Evolutionary conservation across 208 protist species (phyloP).

Genomic region (Acanthamoeba healyi): DNA sequence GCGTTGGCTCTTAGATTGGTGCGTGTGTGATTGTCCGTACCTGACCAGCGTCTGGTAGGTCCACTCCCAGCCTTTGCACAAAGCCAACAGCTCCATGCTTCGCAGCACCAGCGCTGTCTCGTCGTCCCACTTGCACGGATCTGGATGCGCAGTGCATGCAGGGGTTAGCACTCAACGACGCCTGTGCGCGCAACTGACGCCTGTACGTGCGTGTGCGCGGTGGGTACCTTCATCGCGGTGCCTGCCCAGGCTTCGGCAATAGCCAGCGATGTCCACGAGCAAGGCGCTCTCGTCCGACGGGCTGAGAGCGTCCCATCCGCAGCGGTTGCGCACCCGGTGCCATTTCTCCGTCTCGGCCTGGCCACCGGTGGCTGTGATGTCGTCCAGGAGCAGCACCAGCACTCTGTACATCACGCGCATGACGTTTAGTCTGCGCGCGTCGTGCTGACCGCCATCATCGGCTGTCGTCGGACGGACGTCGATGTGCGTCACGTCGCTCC

Average conservation of each 20-base stretch:
- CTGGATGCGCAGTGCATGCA: neutral
- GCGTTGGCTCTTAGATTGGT: too few relatives aligned
- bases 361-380: neutral
- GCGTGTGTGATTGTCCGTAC: neutral
- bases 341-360: neutral
- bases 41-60: neutral
- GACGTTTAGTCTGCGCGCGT: neutral
- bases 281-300: neutral
- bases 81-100: neutral
- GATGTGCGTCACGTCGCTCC: neutral
- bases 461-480: too few relatives aligned
- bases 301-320: neutral
- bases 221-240: neutral
- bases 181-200: too few relatives aligned
- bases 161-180: neutral
- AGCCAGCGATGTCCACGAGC: neutral
- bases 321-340: neutral
- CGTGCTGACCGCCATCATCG: too few relatives aligned
- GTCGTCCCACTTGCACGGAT: neutral
- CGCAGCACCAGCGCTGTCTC: neutral
- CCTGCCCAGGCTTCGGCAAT: neutral
- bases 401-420: neutral
- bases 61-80: neutral
- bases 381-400: neutral
- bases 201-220: too few relatives aligned